Conservation (phyloP, 306 rosid species). For the Corylus americana region DNA sequence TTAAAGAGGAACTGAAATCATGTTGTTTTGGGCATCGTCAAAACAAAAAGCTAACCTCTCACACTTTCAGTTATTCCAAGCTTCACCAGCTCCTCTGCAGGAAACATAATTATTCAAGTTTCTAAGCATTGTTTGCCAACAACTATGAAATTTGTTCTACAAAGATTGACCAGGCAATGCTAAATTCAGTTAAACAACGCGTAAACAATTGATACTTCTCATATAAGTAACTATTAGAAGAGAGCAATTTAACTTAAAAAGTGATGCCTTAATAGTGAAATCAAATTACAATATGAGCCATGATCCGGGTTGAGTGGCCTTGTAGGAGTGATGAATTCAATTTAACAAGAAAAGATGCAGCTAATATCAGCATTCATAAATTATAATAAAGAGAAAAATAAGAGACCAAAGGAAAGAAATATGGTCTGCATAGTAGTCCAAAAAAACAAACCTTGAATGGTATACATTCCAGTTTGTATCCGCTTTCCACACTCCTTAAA, state of each 20-base stretch:
- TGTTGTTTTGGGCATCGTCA: conserved; percentile 15
- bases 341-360: neutral
- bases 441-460: conserved; percentile 59
- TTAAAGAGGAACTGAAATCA: conserved; percentile 22
- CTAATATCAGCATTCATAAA: neutral
- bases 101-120: conserved; percentile 17
- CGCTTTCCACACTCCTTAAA: conserved; percentile 93
- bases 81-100: conserved; percentile 82
- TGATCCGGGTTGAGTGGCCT: neutral
- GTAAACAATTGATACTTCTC: conserved; percentile 13
- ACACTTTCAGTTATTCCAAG: conserved; percentile 91
- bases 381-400: neutral
- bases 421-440: conserved; percentile 14
- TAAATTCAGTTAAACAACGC: neutral
- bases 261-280: neutral
- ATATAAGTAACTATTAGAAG: neutral
- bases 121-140: conserved; percentile 21
- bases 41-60: conserved; percentile 66
- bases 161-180: neutral
- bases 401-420: conserved; percentile 21
- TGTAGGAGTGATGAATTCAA: neutral
- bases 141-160: neutral
- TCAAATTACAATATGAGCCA: neutral
- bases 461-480: conserved; percentile 77
- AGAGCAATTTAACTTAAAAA: neutral